Evolutionary conservation across 2,329 filamentous ascomycete species (phyloP).

Genomic region (Knufia fluminis): DNA sequence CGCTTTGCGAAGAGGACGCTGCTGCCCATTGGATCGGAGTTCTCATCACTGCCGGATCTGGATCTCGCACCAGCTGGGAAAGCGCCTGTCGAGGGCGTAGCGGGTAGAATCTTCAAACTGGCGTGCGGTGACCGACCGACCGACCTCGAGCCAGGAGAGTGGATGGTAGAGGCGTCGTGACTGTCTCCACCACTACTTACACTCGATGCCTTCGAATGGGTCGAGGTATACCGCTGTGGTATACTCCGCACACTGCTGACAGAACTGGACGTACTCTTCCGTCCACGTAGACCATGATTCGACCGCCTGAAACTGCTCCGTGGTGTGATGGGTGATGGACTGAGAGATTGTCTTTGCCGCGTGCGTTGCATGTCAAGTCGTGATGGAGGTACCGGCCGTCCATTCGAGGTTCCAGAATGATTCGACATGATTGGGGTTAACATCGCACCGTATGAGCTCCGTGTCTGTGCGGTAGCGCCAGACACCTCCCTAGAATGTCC

Average conservation of each 20-base stretch:
- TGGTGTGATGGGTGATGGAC: constrained; percentile 79
- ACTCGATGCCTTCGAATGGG: constrained; percentile 90
- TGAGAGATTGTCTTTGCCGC: constrained; percentile 61
- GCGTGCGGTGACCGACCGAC: constrained; percentile 70
- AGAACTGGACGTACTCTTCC: constrained; percentile 93
- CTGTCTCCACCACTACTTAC: constrained; percentile 79
- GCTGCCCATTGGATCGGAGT: constrained; percentile 9
- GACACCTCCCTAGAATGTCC: constrained; percentile 9
- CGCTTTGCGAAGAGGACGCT: constrained; percentile 39
- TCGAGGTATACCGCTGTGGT: constrained; percentile 55
- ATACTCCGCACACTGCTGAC: constrained; percentile 88
- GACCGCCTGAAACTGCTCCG: constrained; percentile 76
- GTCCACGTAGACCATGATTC: constrained; percentile 72
- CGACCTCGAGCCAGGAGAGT: constrained; percentile 57
- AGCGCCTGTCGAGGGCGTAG: constrained; percentile 64
- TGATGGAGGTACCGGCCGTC: constrained; percentile 10
- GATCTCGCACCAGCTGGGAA: constrained; percentile 84
- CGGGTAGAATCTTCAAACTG: constrained; percentile 89
- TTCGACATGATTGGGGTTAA: constrained; percentile 15
- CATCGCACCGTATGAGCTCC: constrained; percentile 17
- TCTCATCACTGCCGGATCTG: constrained; percentile 33
- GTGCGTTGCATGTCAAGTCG: constrained; percentile 22
- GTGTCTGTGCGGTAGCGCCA: constrained; percentile 16
- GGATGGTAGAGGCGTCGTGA: constrained; percentile 51
- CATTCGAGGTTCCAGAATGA: constrained; percentile 9